These are phyloP conservation scores for Mitragyna speciosa DNA, from an alignment of 257 asterid species.

Conservation along the genomic window DNA sequence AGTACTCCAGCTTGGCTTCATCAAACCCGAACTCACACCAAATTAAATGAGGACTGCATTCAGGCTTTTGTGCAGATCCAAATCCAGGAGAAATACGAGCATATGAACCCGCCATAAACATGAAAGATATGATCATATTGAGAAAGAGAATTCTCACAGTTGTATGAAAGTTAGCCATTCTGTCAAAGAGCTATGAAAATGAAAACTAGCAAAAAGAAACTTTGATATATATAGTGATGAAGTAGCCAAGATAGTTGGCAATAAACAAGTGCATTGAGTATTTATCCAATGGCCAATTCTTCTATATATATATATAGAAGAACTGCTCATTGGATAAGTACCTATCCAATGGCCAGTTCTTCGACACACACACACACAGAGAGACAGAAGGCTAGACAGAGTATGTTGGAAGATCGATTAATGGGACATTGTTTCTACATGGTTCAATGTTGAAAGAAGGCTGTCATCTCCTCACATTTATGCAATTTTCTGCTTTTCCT, in stretches of 20 bases:
- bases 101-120: background rate
- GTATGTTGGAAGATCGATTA: conserved; percentile 13
- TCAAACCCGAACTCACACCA: conserved; percentile 36
- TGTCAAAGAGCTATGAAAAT: background rate
- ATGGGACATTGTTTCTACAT: conserved; percentile 12
- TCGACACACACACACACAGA: background rate
- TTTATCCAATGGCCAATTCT: background rate
- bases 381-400: conserved; percentile 11
- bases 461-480: conserved; percentile 17
- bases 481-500: conserved; percentile 7
- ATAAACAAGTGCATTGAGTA: background rate
- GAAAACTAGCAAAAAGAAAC: background rate
- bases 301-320: background rate
- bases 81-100: background rate
- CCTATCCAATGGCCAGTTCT: background rate
- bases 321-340: too few relatives aligned
- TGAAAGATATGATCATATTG: conserved; percentile 5
- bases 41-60: background rate
- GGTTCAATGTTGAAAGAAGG: conserved; percentile 20
- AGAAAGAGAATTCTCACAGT: conserved; percentile 17
- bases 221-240: background rate
- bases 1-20: conserved; percentile 33
- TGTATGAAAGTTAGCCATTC: conserved; percentile 4
- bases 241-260: background rate
- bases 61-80: background rate